These are phyloP conservation scores for Imleria badia DNA, from an alignment of 768 basidiomycete genomes.

Conservation along the genomic window DNA sequence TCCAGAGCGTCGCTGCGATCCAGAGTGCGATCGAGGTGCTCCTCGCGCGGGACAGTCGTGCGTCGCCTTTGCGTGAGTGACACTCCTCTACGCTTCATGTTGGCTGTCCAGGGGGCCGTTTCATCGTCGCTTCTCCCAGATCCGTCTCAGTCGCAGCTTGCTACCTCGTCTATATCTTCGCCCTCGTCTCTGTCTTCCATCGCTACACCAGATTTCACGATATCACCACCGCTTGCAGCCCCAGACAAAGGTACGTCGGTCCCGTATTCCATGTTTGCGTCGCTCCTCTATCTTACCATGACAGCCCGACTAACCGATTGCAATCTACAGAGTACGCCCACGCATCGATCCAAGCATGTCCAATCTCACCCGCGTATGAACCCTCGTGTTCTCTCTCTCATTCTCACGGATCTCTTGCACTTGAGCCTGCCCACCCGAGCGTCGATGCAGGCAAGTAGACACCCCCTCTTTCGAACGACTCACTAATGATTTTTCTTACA, in stretches of 20 bases:
- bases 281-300: neutral
- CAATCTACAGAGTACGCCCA: slow-evolving; percentile 12
- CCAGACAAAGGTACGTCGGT: slow-evolving; percentile 5
- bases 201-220: neutral
- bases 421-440: slow-evolving; percentile 13
- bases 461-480: no score
- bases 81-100: no score
- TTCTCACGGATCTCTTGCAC: neutral
- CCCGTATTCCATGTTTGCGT: neutral
- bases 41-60: slow-evolving; percentile 9
- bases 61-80: slow-evolving; percentile 11
- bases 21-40: slow-evolving; percentile 21
- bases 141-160: no score
- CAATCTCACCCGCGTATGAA: neutral
- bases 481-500: no score
- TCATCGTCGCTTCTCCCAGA: no score
- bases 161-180: no score
- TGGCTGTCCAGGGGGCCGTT: no score
- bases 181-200: neutral
- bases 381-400: neutral
- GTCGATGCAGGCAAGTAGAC: no score
- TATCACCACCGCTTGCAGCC: neutral
- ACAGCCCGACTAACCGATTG: neutral
- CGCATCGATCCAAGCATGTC: slow-evolving; percentile 13
- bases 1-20: slow-evolving; percentile 17